Evolutionary conservation across 116 monocot species (phyloP).

Genomic region (Dioscorea cayenensis): DNA sequence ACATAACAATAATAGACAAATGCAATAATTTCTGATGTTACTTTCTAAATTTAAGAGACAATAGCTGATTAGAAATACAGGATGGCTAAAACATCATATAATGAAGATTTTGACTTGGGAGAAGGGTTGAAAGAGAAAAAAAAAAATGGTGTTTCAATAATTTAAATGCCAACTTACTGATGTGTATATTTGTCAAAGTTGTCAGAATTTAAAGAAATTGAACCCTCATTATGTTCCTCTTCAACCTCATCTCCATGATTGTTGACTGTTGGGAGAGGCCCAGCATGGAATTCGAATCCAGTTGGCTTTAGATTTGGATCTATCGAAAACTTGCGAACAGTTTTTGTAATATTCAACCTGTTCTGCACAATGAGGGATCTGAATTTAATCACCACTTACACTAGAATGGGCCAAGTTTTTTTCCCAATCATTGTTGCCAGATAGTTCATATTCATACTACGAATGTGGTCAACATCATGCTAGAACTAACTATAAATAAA

Average conservation of each 20-base stretch:
- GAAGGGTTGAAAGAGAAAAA: background rate
- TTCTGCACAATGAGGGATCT: constrained; percentile 56
- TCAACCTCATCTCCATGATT: constrained; percentile 83
- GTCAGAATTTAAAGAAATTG: constrained; percentile 38
- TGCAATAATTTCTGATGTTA: background rate
- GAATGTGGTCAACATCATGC: no score
- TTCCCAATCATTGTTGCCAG: no score
- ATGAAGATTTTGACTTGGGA: background rate
- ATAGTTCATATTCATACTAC: no score
- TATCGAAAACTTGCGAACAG: constrained; percentile 87
- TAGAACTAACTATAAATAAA: background rate
- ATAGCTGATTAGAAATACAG: background rate
- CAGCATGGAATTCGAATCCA: constrained; percentile 78
- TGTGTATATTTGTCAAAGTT: constrained; percentile 70
- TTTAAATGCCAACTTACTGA: constrained; percentile 42
- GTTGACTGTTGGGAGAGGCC: constrained; percentile 67
- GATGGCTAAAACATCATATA: background rate
- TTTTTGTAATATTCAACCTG: constrained; percentile 93
- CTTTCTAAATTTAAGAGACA: background rate
- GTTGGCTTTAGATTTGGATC: constrained; percentile 74
- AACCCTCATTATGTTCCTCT: constrained; percentile 62
- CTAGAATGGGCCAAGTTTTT: background rate
- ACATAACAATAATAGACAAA: no score
- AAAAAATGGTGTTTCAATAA: background rate
- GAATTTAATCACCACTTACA: background rate